Conservation (phyloP, 2,329 filamentous ascomycete genomes). For the Teratosphaeriaceae sp. region DNA sequence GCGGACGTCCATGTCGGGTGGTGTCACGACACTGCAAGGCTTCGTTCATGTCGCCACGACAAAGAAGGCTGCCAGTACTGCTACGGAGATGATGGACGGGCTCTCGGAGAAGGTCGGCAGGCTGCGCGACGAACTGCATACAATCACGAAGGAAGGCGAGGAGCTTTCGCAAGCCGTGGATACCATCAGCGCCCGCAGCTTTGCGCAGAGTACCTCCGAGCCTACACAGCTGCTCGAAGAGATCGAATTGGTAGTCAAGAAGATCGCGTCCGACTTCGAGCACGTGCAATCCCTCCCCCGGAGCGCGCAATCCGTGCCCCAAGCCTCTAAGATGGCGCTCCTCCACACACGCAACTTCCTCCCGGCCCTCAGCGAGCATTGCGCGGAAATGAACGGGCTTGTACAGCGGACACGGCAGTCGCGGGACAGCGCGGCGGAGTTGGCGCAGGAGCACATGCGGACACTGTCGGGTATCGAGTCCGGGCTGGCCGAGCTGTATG, state of each 20-base stretch:
- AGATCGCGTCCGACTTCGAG: conserved; percentile 80
- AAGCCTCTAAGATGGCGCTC: conserved; percentile 58
- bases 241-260: conserved; percentile 77
- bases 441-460: conserved; percentile 70
- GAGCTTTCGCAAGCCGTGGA: conserved; percentile 39
- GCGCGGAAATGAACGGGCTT: conserved; percentile 49
- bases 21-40: conserved; percentile 59
- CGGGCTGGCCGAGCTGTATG: conserved; percentile 63
- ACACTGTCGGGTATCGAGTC: conserved; percentile 74
- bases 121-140: conserved; percentile 36
- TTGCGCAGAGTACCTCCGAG: conserved; percentile 41
- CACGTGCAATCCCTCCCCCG: conserved; percentile 63
- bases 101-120: conserved; percentile 51
- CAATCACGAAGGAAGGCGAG: conserved; percentile 36
- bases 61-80: conserved; percentile 63
- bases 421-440: conserved; percentile 60
- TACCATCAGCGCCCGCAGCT: conserved; percentile 31
- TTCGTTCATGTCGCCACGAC: conserved; percentile 70
- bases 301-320: conserved; percentile 57
- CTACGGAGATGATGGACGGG: conserved; percentile 54
- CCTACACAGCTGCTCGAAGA: conserved; percentile 68
- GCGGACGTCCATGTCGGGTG: conserved; percentile 31
- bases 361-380: conserved; percentile 52
- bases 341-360: conserved; percentile 58
- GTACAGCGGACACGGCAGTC: conserved; percentile 50